Conservation (phyloP, 2,329 filamentous ascomycete genomes). For the Paecilomyces variotii region DNA sequence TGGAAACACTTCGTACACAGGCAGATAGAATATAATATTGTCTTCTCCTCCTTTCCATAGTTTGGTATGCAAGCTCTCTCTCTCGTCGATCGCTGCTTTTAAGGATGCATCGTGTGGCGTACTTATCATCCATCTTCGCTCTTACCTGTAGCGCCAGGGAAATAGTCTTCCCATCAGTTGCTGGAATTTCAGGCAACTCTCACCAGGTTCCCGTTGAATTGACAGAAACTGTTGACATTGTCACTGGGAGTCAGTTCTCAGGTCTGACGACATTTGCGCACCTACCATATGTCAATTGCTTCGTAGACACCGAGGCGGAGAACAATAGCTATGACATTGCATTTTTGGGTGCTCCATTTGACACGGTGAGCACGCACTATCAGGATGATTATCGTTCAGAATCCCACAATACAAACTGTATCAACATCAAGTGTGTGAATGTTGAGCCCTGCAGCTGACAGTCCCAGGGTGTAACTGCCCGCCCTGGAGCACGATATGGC, state of each 20-base stretch:
- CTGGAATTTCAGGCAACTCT: slow-evolving; percentile 11
- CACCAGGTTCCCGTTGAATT: slow-evolving; percentile 8
- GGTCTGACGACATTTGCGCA: slow-evolving; percentile 26
- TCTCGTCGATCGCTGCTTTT: not conserved
- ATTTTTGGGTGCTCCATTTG: slow-evolving; percentile 44
- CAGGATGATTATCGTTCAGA: too few species aligned
- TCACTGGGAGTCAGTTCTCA: slow-evolving; percentile 36
- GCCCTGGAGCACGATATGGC: slow-evolving; percentile 47
- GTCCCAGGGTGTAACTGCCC: slow-evolving; percentile 36
- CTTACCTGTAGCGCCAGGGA: slow-evolving; percentile 9
- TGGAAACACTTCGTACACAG: not conserved
- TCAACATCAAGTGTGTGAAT: not conserved
- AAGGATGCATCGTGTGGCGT: not conserved
- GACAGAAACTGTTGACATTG: slow-evolving; percentile 33
- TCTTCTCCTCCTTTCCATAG: not conserved
- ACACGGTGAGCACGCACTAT: slow-evolving; percentile 28
- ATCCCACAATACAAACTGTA: not conserved
- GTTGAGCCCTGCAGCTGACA: not conserved
- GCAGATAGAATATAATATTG: not conserved
- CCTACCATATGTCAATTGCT: slow-evolving; percentile 24
- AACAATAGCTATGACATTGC: slow-evolving; percentile 28
- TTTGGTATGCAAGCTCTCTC: not conserved
- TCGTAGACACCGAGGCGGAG: slow-evolving; percentile 13
- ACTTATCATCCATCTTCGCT: not conserved
- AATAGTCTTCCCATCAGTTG: slow-evolving; percentile 20